Base-by-base conservation (phyloP, 192 early-diverging fungal species). In the Coemansia sp. region DNA sequence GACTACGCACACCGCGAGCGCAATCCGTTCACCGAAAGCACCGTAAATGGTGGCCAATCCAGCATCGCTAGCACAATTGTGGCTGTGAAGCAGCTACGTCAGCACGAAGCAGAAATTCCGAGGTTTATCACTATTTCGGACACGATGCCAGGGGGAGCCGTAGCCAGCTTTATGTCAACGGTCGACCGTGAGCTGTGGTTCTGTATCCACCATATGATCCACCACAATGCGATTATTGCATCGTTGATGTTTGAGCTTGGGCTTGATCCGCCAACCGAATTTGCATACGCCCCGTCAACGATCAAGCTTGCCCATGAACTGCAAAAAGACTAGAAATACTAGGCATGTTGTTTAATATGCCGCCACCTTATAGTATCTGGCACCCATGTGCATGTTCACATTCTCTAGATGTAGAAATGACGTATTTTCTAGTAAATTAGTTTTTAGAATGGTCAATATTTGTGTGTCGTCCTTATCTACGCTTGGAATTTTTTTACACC, bases 131-230 rank as follows among this genome's bases (percentile, higher is more conserved):
- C 29, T 1, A 25, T 79, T 5, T 22, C 45, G 0, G 76, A 79
- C 49, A 60, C 56, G 0, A 21, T 79, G 62, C 62, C 69, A 0
- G 54, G 49, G 18, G 69, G 65, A 10, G 18, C 38, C 4, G 44
- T 46, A 1, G 45, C 43, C 10, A 30, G 38, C 6, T 65, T 75
- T 38, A 18, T 59, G 61, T 82, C 80, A 2, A 71, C 75, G 0
- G 32, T 71, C 12, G 71, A 69, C 22, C 52, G 80, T 5, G 80
- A 82, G 42, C 75, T 82, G 11, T 82, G 80, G 80, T 82, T 82
- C 59, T 82, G 80, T 33, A 62, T 60, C 16, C 80, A 82, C 60
- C 80, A 82, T 51, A 73, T 73, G 68, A 64, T 82, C 30, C 80
- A 82, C 29, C 80, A 82, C 45, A 71, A 78, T 55, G 80, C 80